These are phyloP conservation scores for Oidium heveae DNA, from an alignment of 2,329 filamentous ascomycete genomes.

Conservation along the genomic window DNA sequence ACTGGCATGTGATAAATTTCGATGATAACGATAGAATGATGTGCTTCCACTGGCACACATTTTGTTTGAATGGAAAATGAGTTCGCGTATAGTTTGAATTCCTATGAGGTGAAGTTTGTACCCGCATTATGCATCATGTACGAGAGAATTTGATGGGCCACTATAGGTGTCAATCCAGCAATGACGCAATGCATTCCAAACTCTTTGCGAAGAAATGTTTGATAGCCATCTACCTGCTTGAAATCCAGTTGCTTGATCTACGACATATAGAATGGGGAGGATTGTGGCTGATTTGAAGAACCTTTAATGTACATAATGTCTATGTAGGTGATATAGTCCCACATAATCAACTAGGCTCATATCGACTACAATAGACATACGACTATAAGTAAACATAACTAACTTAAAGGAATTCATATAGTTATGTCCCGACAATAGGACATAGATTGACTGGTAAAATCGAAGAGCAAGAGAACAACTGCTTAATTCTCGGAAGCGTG, in stretches of 20 bases:
- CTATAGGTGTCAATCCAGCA: conserved; percentile 2
- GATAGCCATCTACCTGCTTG: conserved; percentile 1
- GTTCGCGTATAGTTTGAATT: not conserved
- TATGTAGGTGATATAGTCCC: not conserved
- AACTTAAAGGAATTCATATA: no score
- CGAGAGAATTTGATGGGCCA: not conserved
- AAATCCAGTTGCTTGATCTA: conserved; percentile 1
- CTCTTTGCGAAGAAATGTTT: not conserved
- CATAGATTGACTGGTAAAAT: no score
- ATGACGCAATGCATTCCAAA: not conserved
- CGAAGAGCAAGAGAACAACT: no score
- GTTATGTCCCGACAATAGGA: no score
- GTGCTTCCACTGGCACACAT: not conserved
- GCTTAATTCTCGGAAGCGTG: no score
- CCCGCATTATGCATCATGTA: not conserved
- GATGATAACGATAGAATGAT: not conserved
- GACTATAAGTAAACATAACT: no score
- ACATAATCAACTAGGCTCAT: no score
- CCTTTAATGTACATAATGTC: not conserved
- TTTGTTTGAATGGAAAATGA: not conserved
- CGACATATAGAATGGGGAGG: not conserved
- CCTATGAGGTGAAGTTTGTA: conserved; percentile 1
- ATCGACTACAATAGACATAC: no score
- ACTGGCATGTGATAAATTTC: not conserved
- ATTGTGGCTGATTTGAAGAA: not conserved